Evolutionary conservation across 805 yeast species (phyloP), one percentile per base, ranked within the genome.

Genomic region (Teunomyces barrocoloradensis): DNA sequence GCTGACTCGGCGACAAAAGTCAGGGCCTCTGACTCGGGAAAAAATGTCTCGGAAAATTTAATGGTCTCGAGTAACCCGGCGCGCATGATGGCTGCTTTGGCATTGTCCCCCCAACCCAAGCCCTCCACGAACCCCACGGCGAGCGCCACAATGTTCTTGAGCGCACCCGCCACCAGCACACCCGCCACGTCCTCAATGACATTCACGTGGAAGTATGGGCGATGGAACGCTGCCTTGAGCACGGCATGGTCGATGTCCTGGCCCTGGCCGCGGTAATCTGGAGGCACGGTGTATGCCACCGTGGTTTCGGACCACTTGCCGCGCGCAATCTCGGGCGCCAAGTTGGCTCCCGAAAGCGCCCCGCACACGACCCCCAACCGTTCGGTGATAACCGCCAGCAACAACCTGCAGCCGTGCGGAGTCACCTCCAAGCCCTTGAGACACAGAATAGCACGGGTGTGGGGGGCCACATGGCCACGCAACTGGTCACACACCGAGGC

Each of bases 41-140:
- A 67, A 33, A 58, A 64, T 47, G 54, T 52, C 48, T 54, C 32
- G 3, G 77, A 70, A 52, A 73, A 73, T 54, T 68, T 70, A 54
- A 73, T 71, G 47, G 62, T 72, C 56, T 73, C 78, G 49, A 67
- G 58, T 40, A 73, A 55, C 3, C 78, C 78, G 47, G 73, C 64
- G 60, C 78, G 67, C 78, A 73, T 73, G 54, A 73, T 65, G 38
- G 78, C 78, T 33, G 77, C 65, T 63, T 73, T 73, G 51, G 78
- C 77, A 49, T 73, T 73, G 62, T 73, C 78, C 56, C 78, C 78
- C 78, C 78, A 73, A 41, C 76, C 76, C 47, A 64, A 63, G 35
- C 78, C 78, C 56, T 72, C 77, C 37, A 73, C 77, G 48, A 73
- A 70, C 21, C 78, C 78, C 20, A 72, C 78, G 6, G 75, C 73